These are phyloP conservation scores for Biscogniauxia marginata DNA, from an alignment of 2,329 filamentous ascomycete genomes.

Conservation along the genomic window DNA sequence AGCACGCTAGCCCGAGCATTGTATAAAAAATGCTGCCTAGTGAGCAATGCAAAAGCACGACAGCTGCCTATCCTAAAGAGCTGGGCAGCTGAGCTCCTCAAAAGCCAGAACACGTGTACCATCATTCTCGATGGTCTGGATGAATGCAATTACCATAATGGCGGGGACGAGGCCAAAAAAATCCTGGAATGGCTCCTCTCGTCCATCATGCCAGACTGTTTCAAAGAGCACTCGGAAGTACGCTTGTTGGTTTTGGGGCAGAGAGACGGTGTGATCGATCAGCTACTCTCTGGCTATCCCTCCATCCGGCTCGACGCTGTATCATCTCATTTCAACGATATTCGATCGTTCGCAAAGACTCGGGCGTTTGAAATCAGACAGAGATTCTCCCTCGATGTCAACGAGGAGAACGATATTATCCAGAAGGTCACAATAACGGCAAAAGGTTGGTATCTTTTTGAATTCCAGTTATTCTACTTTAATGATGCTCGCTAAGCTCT, in stretches of 20 bases:
- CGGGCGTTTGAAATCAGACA: too few species aligned
- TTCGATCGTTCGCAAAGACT: too few species aligned
- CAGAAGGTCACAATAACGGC: too few species aligned
- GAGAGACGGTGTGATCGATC: slow-evolving; percentile 7
- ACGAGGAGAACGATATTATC: too few species aligned
- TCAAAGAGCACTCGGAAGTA: not conserved
- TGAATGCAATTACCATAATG: slow-evolving; percentile 3
- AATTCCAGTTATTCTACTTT: too few species aligned
- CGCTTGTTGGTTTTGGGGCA: slow-evolving; percentile 5
- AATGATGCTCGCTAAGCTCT: not conserved
- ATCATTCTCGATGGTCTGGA: slow-evolving; percentile 11
- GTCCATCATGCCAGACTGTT: slow-evolving; percentile 3
- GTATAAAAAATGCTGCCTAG: slow-evolving; percentile 1
- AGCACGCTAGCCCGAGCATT: not conserved
- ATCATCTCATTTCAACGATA: not conserved
- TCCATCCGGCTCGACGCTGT: slow-evolving; percentile 2
- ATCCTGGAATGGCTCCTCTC: slow-evolving; percentile 3
- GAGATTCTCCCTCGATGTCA: too few species aligned
- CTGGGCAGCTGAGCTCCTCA: slow-evolving; percentile 1
- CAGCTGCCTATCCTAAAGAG: not conserved
- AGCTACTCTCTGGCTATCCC: slow-evolving; percentile 1
- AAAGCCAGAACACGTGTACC: slow-evolving; percentile 1
- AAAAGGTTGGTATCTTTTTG: slow-evolving; percentile 1
- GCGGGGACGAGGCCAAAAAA: not conserved
- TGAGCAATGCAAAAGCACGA: not conserved